Percentiles rank a stretch among this genome's conserved stretches.
These are phyloP conservation scores for Grigorovia humatica DNA, from an alignment of 805 yeast genomes.

Conservation along the genomic window DNA sequence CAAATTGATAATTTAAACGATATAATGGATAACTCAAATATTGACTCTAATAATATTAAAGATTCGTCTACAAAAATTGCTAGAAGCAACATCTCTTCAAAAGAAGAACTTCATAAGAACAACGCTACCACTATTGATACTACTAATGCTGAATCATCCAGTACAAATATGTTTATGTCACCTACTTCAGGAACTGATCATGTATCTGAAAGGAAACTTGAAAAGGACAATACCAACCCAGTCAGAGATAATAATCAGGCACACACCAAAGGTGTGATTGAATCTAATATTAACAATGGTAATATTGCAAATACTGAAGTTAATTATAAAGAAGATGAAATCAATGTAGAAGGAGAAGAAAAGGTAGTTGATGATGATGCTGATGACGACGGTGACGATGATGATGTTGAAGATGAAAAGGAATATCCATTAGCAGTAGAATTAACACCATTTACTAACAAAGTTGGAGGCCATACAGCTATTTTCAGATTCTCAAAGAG, in stretches of 20 bases:
- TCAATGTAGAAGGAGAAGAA: slow-evolving; percentile 3
- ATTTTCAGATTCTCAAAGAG: slow-evolving; percentile 82
- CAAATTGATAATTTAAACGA: neutral
- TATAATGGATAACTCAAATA: neutral
- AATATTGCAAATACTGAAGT: neutral
- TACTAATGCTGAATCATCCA: too few species aligned
- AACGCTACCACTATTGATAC: too few species aligned
- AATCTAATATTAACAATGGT: neutral
- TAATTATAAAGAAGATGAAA: neutral
- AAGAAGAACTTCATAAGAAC: too few species aligned
- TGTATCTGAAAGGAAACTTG: too few species aligned
- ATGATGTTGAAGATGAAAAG: slow-evolving; percentile 24
- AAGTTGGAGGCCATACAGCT: slow-evolving; percentile 98
- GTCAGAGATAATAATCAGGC: too few species aligned
- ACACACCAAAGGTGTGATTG: too few species aligned
- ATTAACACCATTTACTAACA: slow-evolving; percentile 80
- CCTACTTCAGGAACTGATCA: too few species aligned
- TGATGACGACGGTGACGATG: slow-evolving; percentile 9
- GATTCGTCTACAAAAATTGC: neutral
- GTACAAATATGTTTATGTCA: too few species aligned
- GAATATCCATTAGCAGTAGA: slow-evolving; percentile 74
- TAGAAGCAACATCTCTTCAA: neutral
- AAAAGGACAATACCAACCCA: too few species aligned
- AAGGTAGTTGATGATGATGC: neutral
- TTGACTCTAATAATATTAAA: neutral